Conservation (phyloP, 106 monocot genomes). For the Hemerocallis citrina region DNA sequence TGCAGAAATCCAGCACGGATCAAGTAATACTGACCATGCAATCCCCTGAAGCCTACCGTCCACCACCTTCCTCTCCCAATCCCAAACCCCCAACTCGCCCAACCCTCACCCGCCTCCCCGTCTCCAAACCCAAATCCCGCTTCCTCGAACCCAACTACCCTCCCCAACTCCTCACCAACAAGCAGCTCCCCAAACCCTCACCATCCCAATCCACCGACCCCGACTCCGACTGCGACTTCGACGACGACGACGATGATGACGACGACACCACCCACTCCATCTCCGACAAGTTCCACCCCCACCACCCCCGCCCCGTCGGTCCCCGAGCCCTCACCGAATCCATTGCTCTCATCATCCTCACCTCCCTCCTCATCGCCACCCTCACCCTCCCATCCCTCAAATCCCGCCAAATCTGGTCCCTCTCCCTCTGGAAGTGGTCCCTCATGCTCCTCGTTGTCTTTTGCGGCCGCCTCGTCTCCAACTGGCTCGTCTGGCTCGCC, state of each 20-base stretch:
- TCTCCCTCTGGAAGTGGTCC: constrained; percentile 53
- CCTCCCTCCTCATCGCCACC: constrained; percentile 17
- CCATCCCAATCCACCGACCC: neutral
- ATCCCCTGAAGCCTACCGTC: no score
- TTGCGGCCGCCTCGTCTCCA: constrained; percentile 49
- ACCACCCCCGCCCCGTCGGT: neutral
- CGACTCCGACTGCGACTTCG: neutral
- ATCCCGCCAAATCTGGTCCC: constrained; percentile 1
- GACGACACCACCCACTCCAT: neutral
- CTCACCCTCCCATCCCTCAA: constrained; percentile 9
- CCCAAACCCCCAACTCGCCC: neutral
- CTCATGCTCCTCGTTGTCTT: constrained; percentile 30
- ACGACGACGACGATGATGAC: neutral
- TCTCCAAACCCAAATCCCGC: constrained; percentile 14
- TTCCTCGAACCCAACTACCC: constrained; percentile 3
- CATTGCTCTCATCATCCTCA: neutral
- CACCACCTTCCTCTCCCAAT: no score
- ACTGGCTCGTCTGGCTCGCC: constrained; percentile 27
- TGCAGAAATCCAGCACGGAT: no score
- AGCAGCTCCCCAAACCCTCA: neutral
- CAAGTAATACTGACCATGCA: no score
- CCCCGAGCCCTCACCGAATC: neutral
- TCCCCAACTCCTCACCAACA: no score
- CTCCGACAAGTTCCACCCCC: neutral
- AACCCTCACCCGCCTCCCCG: neutral